Evolutionary conservation across 2,329 filamentous ascomycete species (phyloP).

Genomic region (Monosporascus sp.): DNA sequence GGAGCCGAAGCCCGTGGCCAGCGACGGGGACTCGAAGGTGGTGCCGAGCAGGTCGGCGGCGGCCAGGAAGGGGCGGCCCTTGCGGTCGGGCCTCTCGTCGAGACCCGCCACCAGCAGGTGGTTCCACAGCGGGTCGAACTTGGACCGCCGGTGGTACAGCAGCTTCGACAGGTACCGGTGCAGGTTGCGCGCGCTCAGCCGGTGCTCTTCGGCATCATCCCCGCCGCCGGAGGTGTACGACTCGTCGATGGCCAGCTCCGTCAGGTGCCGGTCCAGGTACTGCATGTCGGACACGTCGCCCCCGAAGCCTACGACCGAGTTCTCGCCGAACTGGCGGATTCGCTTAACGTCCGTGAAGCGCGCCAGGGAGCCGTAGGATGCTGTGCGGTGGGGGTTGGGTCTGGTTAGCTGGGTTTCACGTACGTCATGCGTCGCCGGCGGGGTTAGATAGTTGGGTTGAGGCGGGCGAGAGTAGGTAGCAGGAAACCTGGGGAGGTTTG

Average conservation of each 20-base stretch:
- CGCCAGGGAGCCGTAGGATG: constrained; percentile 94
- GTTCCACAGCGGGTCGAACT: constrained; percentile 98
- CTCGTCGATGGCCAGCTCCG: constrained; percentile 80
- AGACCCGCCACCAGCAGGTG: constrained; percentile 86
- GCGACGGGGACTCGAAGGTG: constrained; percentile 78
- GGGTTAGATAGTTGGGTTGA: background rate
- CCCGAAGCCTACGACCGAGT: constrained; percentile 85
- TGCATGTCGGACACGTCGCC: constrained; percentile 99
- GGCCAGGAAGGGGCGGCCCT: constrained; percentile 80
- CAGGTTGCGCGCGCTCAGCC: constrained; percentile 85
- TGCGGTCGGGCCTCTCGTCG: constrained; percentile 72
- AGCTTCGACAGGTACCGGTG: constrained; percentile 96
- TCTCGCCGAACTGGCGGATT: constrained; percentile 79
- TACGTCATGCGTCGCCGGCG: background rate
- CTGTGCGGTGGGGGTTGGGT: constrained; percentile 39
- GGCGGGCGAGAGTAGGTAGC: background rate
- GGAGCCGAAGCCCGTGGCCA: constrained; percentile 90
- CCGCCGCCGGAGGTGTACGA: constrained; percentile 59
- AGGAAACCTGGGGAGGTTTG: background rate
- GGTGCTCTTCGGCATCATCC: constrained; percentile 25
- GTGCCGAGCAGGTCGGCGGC: constrained; percentile 89
- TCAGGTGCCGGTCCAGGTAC: constrained; percentile 88
- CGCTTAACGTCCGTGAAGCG: constrained; percentile 97
- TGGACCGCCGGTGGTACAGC: constrained; percentile 88
- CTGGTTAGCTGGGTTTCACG: constrained; percentile 5